Base-by-base conservation (phyloP, 208 protist species). In the Leishmania gerbilli region DNA sequence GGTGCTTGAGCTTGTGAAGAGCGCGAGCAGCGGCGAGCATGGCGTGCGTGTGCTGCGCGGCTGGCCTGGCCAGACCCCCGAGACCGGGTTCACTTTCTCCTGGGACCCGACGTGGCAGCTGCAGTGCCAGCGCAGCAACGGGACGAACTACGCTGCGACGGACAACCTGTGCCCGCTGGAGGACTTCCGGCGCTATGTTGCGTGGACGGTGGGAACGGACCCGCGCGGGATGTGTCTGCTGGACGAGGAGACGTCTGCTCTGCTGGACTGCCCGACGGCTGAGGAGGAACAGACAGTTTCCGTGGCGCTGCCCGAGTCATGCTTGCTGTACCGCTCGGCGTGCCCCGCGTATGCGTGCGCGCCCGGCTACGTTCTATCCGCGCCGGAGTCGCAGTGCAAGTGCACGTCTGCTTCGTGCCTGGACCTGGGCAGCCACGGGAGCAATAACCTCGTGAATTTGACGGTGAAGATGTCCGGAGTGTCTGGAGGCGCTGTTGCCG, bases 31-130 rank as follows among this genome's bases (percentile, higher is more conserved):
- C n/a, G 68, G 79, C 31, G 64, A 56, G 15, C 85, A 88, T 69
- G 77, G 68, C 71, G 86, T 94, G 78, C 88, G 88, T 24, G 87
- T 92, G 60, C 86, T 89, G 60, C 91, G 91, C 40, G 89, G 85
- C 8, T 47, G 79, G 27, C 91, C 91, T 8, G 85, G 79, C 8
- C 89, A 91, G 76, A 86, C 81, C n/a, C 82, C 87, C 24, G 85
- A 88, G 15, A 84, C 47, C 15, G 71, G 80, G 45, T 89, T 82
- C 74, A 24, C 58, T 24, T 91, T 90, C 62, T 62, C 56, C 6
- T 89, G 81, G 79, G 84, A 91, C 58, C 1, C 53, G 11, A 69
- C 72, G 71, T 90, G 80, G 65, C 40, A 82, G 65, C 83, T 92
- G 82, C 75, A 82, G 69, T 92, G 90, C 79, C 86, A 88, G 67